Evolutionary conservation across 163 green algal species (phyloP), one percentile per base, ranked within the genome.

Genomic region (Coccomyxa subellipsoidea): DNA sequence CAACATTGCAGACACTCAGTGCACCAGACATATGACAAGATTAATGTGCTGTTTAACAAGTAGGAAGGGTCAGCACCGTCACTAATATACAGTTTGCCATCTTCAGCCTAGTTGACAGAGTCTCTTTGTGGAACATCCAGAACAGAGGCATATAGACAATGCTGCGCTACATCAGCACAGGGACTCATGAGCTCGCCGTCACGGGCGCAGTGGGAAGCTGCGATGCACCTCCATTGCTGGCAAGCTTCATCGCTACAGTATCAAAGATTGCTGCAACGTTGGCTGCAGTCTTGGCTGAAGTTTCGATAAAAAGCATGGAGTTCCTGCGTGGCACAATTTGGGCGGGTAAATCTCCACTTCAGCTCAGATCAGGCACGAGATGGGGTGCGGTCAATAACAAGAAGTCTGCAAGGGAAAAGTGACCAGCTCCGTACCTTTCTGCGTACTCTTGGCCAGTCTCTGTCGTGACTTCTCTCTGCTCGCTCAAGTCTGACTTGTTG

Each of bases 221-320:
- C n/a, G 66, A 18, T 73, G 66, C 29, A 34, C 29, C 66, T 8
- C 66, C 66, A 27, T 34, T 73, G 8, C 66, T 34, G 8, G 66
- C 66, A 32, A 73, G 66, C 66, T 73, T 73, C 29, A 73, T 77
- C 4, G 88, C 89, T 18, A 93, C 47, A 12, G 81, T 76, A 78
- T 94, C 90, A 88, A 97, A 97, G 1, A 95, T 82, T 35, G 91
- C 88, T 0, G 87, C 72, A 8, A 94, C 88, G 69, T 91, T 90
- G 12, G 82, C 84, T 18, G 86, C 89, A 53, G 89, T 95, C 83
- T 95, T 95, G 1, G 93, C 93, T 5, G 87, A 93, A 0, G 91
- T 87, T 84, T 96, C 93, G 0, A 95, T 77, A 82, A 93, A 96
- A 27, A 95, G 83, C 85, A 99, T 97, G 69, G 86, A 90, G 85